Evolutionary conservation across 208 protist genomes (phyloP), one percentile per base, ranked within the genome.

Genomic region (Acanthamoeba lenticulata): DNA sequence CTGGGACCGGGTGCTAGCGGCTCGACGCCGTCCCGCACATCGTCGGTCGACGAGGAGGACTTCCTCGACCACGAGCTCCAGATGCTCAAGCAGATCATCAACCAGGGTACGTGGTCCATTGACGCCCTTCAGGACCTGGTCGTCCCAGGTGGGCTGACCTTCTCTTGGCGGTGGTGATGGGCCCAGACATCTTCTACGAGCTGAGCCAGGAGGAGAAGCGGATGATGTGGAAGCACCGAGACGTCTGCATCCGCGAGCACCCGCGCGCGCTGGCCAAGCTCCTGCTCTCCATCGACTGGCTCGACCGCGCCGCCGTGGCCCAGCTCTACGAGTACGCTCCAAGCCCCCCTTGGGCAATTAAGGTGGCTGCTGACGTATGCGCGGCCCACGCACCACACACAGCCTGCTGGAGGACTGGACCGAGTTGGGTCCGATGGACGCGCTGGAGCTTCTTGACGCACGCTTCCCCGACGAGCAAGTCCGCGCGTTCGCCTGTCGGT

Each of bases 381-480:
- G 57, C 19, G 21, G 24, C 24, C 24, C 19, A 65, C 57, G 19
- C 24, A 65, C 57, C 72, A 9, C 42, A 17, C 29, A 34, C 17
- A 81, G 72, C 21, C 72, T 81, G n/a, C 42, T 81, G 6, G 42
- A 81, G 6, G 72, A 81, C 24, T 81, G 72, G 72, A 47, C 38
- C 9, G 42, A 47, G 32, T 29, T 81, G 36, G 72, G 42, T 2
- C 38, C 72, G 3, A 49, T 81, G 38, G 72, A 47, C 42, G 96
- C 97, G 17, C 92, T 98, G 7, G 94, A 96, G 45, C 94, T 98
- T 0, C 95, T 98, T 5, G 97, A 97, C 86, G 95, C 95, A 2
- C 96, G 96, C n/a, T 98, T 96, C 88, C 85, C 96, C 13, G 97
- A 98, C 74, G 40, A 7, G 13, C 29, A 52, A 4, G 95, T 98